Percentiles rank a stretch among this genome's conserved stretches.
phyloP scores from a whole-genome alignment of 345 rosid genomes.

The Eucalyptus microcorys region DNA sequence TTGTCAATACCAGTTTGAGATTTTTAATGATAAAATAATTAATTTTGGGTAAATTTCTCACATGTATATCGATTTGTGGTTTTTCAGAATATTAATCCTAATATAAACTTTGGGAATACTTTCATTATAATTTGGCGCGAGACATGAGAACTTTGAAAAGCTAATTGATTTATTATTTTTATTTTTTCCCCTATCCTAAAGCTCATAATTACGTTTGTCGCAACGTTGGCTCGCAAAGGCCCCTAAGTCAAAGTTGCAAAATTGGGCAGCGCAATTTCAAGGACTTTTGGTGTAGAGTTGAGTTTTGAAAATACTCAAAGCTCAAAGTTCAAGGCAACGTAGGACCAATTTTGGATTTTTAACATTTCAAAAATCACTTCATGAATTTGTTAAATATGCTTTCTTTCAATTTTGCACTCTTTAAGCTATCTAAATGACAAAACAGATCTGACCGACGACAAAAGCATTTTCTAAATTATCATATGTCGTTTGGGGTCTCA shows the following conservation, averaged over 20 bases:
- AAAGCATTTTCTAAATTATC: neutral
- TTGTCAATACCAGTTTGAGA: rapidly evolving
- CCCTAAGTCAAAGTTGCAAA: neutral
- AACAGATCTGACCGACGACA: neutral
- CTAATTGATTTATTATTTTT: neutral
- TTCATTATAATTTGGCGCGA: neutral
- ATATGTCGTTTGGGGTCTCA: no score
- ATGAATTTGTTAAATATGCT: neutral
- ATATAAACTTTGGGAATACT: neutral
- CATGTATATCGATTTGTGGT: rapidly evolving
- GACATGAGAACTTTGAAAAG: neutral
- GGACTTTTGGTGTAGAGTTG: neutral
- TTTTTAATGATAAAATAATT: no score
- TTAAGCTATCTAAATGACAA: neutral
- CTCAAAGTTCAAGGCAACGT: neutral
- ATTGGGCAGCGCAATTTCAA: neutral
- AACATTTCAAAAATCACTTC: neutral
- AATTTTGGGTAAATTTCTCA: rapidly evolving
- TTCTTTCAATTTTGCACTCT: neutral
- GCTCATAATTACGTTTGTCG: neutral
- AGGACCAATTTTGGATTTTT: neutral
- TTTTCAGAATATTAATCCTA: rapidly evolving
- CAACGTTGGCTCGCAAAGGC: neutral
- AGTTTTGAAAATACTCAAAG: neutral
- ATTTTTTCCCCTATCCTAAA: neutral